Evolutionary conservation across 345 rosid genomes (phyloP).

Genomic region (Carallia brachiata): DNA sequence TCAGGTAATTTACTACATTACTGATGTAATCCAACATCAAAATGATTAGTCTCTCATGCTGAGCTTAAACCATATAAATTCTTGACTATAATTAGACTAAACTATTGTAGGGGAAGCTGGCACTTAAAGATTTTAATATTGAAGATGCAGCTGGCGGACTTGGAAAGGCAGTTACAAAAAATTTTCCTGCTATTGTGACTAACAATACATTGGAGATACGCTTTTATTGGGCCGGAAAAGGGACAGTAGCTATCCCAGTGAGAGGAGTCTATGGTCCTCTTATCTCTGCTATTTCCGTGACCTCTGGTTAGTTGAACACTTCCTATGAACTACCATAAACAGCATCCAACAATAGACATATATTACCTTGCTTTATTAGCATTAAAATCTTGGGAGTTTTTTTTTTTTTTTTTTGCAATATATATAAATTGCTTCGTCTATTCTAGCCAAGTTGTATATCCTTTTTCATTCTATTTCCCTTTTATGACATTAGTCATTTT

Average conservation of each 20-base stretch:
- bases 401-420: too few relatives aligned
- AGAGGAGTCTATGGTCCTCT: constrained; percentile 24
- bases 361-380: too few relatives aligned
- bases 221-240: constrained; percentile 25
- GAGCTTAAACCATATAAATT: neutral
- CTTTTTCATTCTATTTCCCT: too few relatives aligned
- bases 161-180: constrained; percentile 9
- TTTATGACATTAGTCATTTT: too few relatives aligned
- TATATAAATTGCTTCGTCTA: too few relatives aligned
- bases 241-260: constrained; percentile 11
- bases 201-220: constrained; percentile 11
- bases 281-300: constrained; percentile 20
- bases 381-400: too few relatives aligned
- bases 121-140: constrained; percentile 12
- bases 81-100: neutral
- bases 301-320: constrained; percentile 5
- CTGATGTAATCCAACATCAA: too few relatives aligned
- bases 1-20: constrained; percentile 2
- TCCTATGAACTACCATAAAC: neutral
- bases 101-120: neutral
- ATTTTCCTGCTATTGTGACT: constrained; percentile 13
- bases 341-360: too few relatives aligned
- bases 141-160: constrained; percentile 13
- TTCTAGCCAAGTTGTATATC: too few relatives aligned
- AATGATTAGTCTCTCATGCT: too few relatives aligned